Evolutionary conservation across 2,329 filamentous ascomycete species (phyloP).

Genomic region (Fusarium metavorans): DNA sequence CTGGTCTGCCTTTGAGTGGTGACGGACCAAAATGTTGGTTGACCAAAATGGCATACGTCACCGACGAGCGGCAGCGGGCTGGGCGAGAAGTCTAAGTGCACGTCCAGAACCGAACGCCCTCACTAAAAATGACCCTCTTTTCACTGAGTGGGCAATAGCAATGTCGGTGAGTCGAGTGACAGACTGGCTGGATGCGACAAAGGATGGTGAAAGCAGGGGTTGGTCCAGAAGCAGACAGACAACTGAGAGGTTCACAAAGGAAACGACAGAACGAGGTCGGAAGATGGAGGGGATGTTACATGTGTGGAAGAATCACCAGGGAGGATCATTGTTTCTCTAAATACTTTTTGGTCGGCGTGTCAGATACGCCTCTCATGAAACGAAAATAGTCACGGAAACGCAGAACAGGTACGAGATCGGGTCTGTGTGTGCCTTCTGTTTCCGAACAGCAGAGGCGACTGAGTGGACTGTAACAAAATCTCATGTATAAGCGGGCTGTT

Average conservation of each 20-base stretch:
- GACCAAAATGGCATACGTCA: conserved; percentile 41
- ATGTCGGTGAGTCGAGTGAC: conserved; percentile 34
- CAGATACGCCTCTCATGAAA: conserved; percentile 7
- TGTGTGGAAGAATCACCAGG: conserved; percentile 14
- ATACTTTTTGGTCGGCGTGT: conserved; percentile 27
- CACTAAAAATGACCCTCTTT: conserved; percentile 32
- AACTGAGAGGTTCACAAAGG: conserved; percentile 18
- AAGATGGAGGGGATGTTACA: conserved; percentile 15
- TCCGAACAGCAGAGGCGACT: conserved; percentile 3
- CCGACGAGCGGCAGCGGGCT: conserved; percentile 31
- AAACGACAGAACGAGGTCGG: conserved; percentile 2
- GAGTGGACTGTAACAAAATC: conserved; percentile 9
- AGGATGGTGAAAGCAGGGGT: conserved; percentile 5
- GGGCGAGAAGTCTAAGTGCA: conserved; percentile 42
- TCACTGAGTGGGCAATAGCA: conserved; percentile 25
- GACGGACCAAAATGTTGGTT: conserved; percentile 26
- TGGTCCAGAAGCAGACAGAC: background rate
- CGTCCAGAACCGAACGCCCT: conserved; percentile 32
- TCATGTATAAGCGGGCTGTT: conserved; percentile 7
- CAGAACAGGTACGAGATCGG: conserved; percentile 19
- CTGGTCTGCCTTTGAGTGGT: conserved; percentile 38
- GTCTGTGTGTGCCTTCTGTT: conserved; percentile 23
- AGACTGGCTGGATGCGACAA: conserved; percentile 2
- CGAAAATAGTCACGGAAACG: conserved; percentile 30
- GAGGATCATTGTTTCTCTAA: conserved; percentile 34